phyloP scores from a whole-genome alignment of 1,284 basidiomycete species.

The Pterula multifida region DNA sequence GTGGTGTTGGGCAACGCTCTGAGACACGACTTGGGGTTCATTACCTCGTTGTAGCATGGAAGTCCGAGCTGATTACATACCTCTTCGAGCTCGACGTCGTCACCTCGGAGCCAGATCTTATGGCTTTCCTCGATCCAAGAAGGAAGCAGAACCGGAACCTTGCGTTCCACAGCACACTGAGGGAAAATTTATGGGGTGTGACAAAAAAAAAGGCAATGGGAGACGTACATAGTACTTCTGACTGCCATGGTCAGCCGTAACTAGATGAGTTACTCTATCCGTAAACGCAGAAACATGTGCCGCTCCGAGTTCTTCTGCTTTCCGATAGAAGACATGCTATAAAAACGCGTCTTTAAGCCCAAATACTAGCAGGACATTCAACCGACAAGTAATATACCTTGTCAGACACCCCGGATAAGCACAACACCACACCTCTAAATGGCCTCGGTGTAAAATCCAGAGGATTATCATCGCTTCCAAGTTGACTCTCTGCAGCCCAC shows the following conservation, averaged over 20 bases:
- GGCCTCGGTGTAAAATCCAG: slow-evolving; percentile 52
- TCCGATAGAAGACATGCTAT: slow-evolving; percentile 5
- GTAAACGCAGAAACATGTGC: slow-evolving; percentile 55
- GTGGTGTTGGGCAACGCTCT: slow-evolving; percentile 44
- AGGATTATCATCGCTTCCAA: slow-evolving; percentile 28
- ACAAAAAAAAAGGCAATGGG: slow-evolving; percentile 1
- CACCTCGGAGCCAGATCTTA: slow-evolving; percentile 63
- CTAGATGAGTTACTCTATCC: slow-evolving; percentile 69
- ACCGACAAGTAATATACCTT: slow-evolving; percentile 44
- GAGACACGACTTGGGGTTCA: slow-evolving; percentile 4
- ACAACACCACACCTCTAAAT: slow-evolving; percentile 50
- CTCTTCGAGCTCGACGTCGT: slow-evolving; percentile 55
- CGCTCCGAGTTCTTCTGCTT: slow-evolving; percentile 65
- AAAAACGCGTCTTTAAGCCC: neutral
- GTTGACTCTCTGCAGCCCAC: slow-evolving; percentile 18
- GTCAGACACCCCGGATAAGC: slow-evolving; percentile 62
- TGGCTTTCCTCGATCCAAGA: slow-evolving; percentile 63
- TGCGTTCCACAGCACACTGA: slow-evolving; percentile 63
- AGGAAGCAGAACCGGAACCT: slow-evolving; percentile 61
- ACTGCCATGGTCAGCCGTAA: slow-evolving; percentile 57
- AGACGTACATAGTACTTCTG: slow-evolving; percentile 59
- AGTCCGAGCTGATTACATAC: no score
- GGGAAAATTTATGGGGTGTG: neutral
- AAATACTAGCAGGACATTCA: slow-evolving; percentile 5
- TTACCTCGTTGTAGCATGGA: slow-evolving; percentile 1